phyloP scores from a whole-genome alignment of 345 rosid genomes.

The Salix arbutifolia region DNA sequence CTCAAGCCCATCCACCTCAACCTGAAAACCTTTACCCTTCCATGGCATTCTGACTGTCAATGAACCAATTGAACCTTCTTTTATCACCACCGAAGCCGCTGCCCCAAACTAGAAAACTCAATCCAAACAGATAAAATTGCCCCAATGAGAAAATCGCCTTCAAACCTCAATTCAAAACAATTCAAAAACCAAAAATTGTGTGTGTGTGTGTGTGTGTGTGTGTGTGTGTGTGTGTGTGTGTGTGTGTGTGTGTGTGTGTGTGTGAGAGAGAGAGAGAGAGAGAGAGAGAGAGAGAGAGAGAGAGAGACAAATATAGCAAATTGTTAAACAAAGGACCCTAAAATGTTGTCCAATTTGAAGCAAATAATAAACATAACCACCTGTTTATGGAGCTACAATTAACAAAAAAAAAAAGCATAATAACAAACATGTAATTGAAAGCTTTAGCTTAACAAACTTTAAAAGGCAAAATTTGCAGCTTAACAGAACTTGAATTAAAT shows the following conservation, averaged over 20 bases:
- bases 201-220: no score
- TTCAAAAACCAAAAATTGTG: not conserved
- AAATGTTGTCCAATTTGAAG: no score
- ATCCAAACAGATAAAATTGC: not conserved
- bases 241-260: no score
- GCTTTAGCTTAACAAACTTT: not conserved
- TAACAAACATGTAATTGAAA: not conserved
- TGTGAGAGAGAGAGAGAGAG: no score
- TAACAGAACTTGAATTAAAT: not conserved
- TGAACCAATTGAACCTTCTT: constrained; percentile 91
- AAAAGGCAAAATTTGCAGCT: not conserved
- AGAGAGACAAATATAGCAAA: not conserved
- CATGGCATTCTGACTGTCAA: constrained; percentile 76
- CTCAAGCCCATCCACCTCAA: constrained; percentile 91
- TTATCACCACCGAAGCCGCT: constrained; percentile 50
- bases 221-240: no score
- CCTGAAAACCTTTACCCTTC: constrained; percentile 72
- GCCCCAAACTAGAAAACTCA: constrained; percentile 51
- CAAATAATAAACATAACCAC: no score
- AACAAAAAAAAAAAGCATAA: not conserved
- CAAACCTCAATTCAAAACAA: not conserved
- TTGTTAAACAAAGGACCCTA: no score
- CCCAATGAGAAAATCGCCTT: not conserved
- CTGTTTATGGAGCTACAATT: no score
- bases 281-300: no score